Evolutionary conservation across 169 alveolate genomes (phyloP).

Genomic region (Eimeria tenella): DNA sequence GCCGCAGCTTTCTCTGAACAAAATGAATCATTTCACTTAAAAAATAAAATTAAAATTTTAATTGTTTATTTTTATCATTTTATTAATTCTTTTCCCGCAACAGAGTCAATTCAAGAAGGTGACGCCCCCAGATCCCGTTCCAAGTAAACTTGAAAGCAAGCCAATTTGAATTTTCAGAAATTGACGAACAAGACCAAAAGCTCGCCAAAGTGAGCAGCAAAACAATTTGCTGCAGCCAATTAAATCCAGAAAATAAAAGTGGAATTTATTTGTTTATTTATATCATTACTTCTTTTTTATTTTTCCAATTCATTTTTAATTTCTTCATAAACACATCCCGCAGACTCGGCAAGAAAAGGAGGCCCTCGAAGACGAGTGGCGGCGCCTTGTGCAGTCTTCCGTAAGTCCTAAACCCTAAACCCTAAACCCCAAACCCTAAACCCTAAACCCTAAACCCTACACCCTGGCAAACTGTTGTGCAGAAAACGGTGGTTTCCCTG

Average conservation of each 20-base stretch:
- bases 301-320: not conserved
- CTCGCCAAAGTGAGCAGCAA: not conserved
- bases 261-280: no score
- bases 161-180: not conserved
- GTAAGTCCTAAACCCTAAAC: not conserved
- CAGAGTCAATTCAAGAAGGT: slow-evolving; percentile 53
- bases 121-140: not conserved
- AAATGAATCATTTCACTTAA: no score
- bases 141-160: not conserved
- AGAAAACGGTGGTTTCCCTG: slow-evolving; percentile 8
- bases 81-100: not conserved
- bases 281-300: not conserved
- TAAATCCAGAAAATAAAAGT: no score
- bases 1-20: no score
- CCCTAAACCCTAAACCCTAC: not conserved
- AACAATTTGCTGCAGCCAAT: not conserved
- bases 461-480: not conserved
- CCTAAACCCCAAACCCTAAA: not conserved
- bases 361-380: not conserved
- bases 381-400: slow-evolving; percentile 19
- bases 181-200: slow-evolving; percentile 13
- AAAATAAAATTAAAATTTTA: not conserved
- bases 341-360: not conserved
- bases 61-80: not conserved
- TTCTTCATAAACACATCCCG: not conserved